These are phyloP conservation scores for Penicillium sp. DNA, from an alignment of 2,329 filamentous ascomycete genomes.

Conservation along the genomic window DNA sequence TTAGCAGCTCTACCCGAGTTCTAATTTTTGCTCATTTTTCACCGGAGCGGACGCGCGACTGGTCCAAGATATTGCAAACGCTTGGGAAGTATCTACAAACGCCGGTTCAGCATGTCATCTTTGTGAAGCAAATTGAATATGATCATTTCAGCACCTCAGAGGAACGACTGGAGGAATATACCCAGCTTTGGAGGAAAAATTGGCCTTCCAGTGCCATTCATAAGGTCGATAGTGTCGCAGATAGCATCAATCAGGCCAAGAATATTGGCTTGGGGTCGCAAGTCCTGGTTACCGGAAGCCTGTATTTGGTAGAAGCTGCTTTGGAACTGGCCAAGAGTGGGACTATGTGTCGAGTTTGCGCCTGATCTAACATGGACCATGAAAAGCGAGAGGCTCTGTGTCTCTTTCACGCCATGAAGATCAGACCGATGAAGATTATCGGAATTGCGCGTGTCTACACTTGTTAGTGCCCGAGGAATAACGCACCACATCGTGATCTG, in stretches of 20 bases:
- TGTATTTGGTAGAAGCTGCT: background rate
- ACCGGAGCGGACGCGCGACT: constrained; percentile 2
- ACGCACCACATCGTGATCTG: too few species aligned
- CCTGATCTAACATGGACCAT: background rate
- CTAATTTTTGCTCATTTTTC: constrained; percentile 8
- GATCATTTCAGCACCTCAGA: background rate
- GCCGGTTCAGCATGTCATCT: constrained; percentile 1
- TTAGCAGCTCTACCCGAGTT: background rate
- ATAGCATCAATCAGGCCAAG: background rate
- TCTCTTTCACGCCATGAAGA: too few species aligned
- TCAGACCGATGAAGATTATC: too few species aligned
- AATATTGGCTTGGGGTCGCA: background rate
- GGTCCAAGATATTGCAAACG: background rate
- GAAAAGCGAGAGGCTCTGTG: too few species aligned
- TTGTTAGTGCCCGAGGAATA: too few species aligned
- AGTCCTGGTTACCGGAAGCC: background rate
- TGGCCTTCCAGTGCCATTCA: background rate
- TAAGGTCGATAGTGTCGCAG: background rate
- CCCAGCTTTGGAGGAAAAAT: background rate
- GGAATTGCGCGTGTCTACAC: too few species aligned
- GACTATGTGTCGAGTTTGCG: background rate
- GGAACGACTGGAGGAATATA: background rate
- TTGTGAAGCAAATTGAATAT: constrained; percentile 3
- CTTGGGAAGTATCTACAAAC: background rate
- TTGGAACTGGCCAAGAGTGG: background rate